Evolutionary conservation across 2,329 filamentous ascomycete genomes (phyloP), one percentile per base, ranked within the genome.

Genomic region (Phialophora tarda): DNA sequence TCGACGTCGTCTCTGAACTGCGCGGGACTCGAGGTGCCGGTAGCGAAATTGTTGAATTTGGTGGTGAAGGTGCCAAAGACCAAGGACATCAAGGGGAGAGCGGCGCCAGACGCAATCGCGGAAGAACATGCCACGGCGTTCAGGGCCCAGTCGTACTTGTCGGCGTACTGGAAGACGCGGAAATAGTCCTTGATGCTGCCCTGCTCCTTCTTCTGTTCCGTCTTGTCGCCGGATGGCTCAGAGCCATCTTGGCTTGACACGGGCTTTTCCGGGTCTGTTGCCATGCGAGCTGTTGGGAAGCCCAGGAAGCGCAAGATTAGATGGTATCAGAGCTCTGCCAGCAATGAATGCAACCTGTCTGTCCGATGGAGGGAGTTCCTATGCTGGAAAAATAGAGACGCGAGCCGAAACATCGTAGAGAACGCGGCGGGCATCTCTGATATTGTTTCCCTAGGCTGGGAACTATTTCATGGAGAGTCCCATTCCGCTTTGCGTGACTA

Each of bases 31-130:
- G 72, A 41, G 21, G 55, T 28, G 41, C 53, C 59, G 28, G 64
- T 57, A 51, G 70, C 61, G 64, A 73, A 74, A 14, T 71, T 67
- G 11, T 72, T 76, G 54, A 77, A 75, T 21, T 74, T 69, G 32
- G 71, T 55, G 67, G 73, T 62, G 55, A 73, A 72, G 56, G 65
- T 64, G 68, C 78, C 78, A 54, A 80, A 77, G 12, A 80, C 74
- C 28, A 80, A 68, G 56, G 77, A 79, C 73, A 80, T 73, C 60
- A 79, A 65, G 2, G 78, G 74, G 61, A 79, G 66, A 3, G 71
- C 67, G 6, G 71, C 68, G 6, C 74, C 74, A 10, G 73, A 73
- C 1, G 67, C 73, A 10, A 75, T 68, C n/a, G 74, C 70, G 34
- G 59, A 66, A 38, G 64, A 32, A 53, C 65, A 34, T n/a, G 70